phyloP scores from a whole-genome alignment of 441 rosid species.

The Viola pubescens region DNA sequence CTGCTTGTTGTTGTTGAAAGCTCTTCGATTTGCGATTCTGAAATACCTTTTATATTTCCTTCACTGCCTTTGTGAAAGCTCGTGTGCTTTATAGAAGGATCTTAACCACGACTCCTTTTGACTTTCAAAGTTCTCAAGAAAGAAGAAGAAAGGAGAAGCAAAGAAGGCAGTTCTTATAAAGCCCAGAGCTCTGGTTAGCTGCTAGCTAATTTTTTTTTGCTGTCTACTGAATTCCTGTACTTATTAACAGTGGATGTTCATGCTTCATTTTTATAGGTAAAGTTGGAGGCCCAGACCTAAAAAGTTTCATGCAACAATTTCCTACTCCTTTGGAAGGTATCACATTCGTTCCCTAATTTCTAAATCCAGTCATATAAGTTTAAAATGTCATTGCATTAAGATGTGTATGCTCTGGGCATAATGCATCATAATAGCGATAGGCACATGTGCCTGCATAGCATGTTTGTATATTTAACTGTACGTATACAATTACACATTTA shows the following conservation, averaged over 20 bases:
- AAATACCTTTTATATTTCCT: background rate
- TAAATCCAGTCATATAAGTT: too few relatives aligned
- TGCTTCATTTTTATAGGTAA: constrained; percentile 37
- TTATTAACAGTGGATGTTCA: constrained; percentile 16
- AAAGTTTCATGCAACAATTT: constrained; percentile 75
- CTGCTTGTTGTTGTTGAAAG: too few relatives aligned
- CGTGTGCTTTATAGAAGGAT: background rate
- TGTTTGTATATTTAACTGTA: too few relatives aligned
- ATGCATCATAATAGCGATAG: too few relatives aligned
- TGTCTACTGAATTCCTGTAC: constrained; percentile 6
- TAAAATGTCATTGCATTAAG: constrained; percentile 8
- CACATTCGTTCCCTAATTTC: constrained; percentile 1
- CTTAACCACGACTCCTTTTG: constrained; percentile 1
- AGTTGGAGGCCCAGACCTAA: constrained; percentile 71
- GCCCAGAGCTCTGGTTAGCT: constrained; percentile 34
- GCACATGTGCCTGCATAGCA: too few relatives aligned
- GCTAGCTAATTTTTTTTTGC: constrained; percentile 10
- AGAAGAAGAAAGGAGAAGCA: constrained; percentile 75
- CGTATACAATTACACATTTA: too few relatives aligned
- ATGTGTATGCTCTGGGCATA: too few relatives aligned
- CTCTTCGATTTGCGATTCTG: background rate
- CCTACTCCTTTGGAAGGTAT: constrained; percentile 61
- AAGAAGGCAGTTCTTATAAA: constrained; percentile 50
- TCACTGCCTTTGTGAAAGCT: background rate
- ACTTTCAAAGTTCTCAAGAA: constrained; percentile 56